These are phyloP conservation scores for Neofusicoccum cordaticola DNA, from an alignment of 2,329 filamentous ascomycete genomes.

Conservation along the genomic window DNA sequence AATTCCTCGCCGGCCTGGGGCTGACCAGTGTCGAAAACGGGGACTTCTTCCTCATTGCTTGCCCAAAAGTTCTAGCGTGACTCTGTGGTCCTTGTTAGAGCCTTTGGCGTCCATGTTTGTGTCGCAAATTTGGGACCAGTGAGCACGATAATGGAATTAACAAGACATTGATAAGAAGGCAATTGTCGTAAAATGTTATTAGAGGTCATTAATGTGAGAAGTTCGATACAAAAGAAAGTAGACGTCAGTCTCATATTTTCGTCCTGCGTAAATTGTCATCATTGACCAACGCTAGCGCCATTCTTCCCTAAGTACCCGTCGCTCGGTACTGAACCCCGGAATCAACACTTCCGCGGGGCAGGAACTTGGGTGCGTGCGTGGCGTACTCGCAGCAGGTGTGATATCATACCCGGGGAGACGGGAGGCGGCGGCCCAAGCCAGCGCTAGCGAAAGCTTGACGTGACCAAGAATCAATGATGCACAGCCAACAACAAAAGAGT, in stretches of 20 bases:
- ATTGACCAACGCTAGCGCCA: not conserved
- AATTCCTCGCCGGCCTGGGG: not conserved
- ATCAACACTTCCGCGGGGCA: not conserved
- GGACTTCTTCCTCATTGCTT: constrained; percentile 48
- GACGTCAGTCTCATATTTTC: not conserved
- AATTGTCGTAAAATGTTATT: too few species aligned
- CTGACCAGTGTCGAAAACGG: constrained; percentile 53
- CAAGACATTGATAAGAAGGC: not conserved
- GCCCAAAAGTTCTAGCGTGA: constrained; percentile 56
- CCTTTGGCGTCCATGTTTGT: constrained; percentile 49
- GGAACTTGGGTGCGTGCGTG: not conserved
- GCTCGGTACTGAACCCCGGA: not conserved
- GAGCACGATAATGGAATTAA: not conserved
- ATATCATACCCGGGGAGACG: not conserved
- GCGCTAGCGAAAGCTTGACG: constrained; percentile 13
- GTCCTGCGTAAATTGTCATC: constrained; percentile 1
- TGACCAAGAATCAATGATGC: not conserved
- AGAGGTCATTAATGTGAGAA: not conserved
- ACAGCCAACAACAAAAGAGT: not conserved
- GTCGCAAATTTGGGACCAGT: not conserved
- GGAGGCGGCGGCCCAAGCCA: not conserved
- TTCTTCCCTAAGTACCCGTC: not conserved
- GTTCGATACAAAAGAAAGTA: not conserved
- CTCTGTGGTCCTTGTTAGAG: constrained; percentile 49
- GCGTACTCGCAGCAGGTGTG: not conserved